These are phyloP conservation scores for Echinochloa phyllopogon DNA, from an alignment of 176 grass and related monocot genomes.

Conservation along the genomic window DNA sequence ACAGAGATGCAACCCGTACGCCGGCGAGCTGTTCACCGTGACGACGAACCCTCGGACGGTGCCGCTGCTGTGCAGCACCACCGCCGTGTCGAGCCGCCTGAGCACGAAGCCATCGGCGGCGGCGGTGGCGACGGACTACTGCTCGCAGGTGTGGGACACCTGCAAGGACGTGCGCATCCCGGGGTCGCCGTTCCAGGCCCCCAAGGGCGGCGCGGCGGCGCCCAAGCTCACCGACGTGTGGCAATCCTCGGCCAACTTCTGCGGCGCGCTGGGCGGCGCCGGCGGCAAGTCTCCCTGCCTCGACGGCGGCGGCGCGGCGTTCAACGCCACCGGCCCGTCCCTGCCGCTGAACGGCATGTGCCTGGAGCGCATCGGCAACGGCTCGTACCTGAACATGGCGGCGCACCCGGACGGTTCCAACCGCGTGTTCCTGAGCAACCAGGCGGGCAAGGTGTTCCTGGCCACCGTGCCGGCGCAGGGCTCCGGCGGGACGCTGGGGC, in stretches of 20 bases:
- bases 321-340: slow-evolving; percentile 35
- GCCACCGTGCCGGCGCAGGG: slow-evolving; percentile 65
- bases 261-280: slow-evolving; percentile 51
- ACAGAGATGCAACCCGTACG: slow-evolving; percentile 87
- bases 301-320: slow-evolving; percentile 57
- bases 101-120: neutral
- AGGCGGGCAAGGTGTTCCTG: slow-evolving; percentile 73
- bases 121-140: slow-evolving; percentile 44
- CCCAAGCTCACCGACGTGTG: slow-evolving; percentile 68
- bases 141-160: slow-evolving; percentile 62
- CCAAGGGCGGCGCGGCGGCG: slow-evolving; percentile 34
- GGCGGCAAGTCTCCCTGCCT: slow-evolving; percentile 54
- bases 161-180: slow-evolving; percentile 70
- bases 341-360: slow-evolving; percentile 71
- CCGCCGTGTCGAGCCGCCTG: slow-evolving; percentile 37
- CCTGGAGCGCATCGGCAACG: slow-evolving; percentile 82
- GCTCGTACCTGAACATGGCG: slow-evolving; percentile 77
- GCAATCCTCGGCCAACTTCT: slow-evolving; percentile 68
- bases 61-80: slow-evolving; percentile 68
- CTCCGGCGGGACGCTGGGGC: slow-evolving; percentile 43
- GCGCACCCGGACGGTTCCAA: slow-evolving; percentile 83
- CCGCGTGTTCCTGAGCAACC: slow-evolving; percentile 68
- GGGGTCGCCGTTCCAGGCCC: slow-evolving; percentile 60
- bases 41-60: slow-evolving; percentile 45
- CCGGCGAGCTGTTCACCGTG: slow-evolving; percentile 70